Percentiles rank a stretch among this genome's conserved stretches.
These are phyloP conservation scores for Trapa bicornis DNA, from an alignment of 345 rosid genomes.

Conservation along the genomic window DNA sequence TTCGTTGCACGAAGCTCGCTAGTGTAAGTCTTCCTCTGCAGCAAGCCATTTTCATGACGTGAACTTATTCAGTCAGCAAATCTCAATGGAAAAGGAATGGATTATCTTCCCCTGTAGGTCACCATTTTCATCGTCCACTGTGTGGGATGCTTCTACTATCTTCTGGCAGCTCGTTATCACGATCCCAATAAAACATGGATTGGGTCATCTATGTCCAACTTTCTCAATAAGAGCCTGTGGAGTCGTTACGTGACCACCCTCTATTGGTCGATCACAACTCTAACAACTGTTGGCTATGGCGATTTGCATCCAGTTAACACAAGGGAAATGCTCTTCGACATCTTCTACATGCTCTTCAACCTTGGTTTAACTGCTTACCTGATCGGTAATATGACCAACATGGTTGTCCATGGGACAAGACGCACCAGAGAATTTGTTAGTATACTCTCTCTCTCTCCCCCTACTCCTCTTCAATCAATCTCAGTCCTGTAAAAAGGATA, in stretches of 20 bases:
- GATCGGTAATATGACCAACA: constrained; percentile 94
- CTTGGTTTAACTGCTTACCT: constrained; percentile 78
- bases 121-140: constrained; percentile 80
- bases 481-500: too few species aligned
- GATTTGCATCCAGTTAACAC: constrained; percentile 82
- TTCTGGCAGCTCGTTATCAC: constrained; percentile 52
- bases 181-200: constrained; percentile 62
- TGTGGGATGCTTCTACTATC: constrained; percentile 92
- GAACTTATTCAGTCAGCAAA: neutral
- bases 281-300: constrained; percentile 89
- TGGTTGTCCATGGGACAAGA: constrained; percentile 84
- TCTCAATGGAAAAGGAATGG: neutral
- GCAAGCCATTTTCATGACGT: neutral
- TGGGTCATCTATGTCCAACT: constrained; percentile 27
- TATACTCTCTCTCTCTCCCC: constrained; percentile 1
- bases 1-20: constrained; percentile 76
- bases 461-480: neutral
- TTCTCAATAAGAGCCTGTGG: constrained; percentile 39
- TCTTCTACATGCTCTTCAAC: constrained; percentile 84
- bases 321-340: constrained; percentile 74
- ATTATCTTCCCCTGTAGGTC: constrained; percentile 32
- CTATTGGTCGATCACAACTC: constrained; percentile 93
- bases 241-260: constrained; percentile 69
- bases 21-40: constrained; percentile 41
- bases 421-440: constrained; percentile 87